Conservation (phyloP, 192 early-diverging fungal species). For the Gamsiella multidivaricata region DNA sequence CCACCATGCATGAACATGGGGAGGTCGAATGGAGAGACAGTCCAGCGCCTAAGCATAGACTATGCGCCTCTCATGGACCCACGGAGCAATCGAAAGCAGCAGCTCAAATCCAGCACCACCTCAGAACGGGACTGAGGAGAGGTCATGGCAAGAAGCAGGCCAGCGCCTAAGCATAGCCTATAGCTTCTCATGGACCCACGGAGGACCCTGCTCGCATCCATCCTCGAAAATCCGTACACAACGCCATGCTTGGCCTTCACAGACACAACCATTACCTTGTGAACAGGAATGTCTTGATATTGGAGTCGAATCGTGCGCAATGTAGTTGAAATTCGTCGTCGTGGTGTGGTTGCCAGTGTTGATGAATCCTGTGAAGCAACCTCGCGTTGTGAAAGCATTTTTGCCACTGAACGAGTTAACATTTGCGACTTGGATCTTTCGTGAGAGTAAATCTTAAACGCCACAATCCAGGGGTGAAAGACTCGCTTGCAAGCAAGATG, state of each 20-base stretch:
- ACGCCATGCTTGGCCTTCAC: slow-evolving; percentile 13
- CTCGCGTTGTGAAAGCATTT: too few species aligned
- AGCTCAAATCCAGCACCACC: slow-evolving; percentile 11
- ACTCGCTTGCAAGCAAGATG: too few species aligned
- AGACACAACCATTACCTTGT: slow-evolving; percentile 10
- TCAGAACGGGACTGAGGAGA: slow-evolving; percentile 1
- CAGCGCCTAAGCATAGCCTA: slow-evolving; percentile 19
- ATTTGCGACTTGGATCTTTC: too few species aligned
- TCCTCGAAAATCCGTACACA: slow-evolving; percentile 10
- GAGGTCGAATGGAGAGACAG: slow-evolving; percentile 29
- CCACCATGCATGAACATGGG: slow-evolving; percentile 10
- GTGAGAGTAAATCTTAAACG: too few species aligned
- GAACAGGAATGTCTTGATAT: too few species aligned
- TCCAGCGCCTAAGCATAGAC: slow-evolving; percentile 9
- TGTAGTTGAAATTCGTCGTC: too few species aligned
- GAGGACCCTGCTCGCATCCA: slow-evolving; percentile 17
- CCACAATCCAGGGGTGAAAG: too few species aligned
- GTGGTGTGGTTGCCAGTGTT: too few species aligned
- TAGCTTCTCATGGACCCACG: slow-evolving; percentile 10
- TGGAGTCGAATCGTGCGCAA: too few species aligned
- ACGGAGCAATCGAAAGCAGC: neutral
- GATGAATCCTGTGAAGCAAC: too few species aligned
- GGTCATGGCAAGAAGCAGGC: slow-evolving; percentile 15
- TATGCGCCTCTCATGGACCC: slow-evolving; percentile 31
- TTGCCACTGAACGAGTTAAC: too few species aligned